Conservation (phyloP, 1,139 yeast species). For the Debaryomyces psychrophilus region DNA sequence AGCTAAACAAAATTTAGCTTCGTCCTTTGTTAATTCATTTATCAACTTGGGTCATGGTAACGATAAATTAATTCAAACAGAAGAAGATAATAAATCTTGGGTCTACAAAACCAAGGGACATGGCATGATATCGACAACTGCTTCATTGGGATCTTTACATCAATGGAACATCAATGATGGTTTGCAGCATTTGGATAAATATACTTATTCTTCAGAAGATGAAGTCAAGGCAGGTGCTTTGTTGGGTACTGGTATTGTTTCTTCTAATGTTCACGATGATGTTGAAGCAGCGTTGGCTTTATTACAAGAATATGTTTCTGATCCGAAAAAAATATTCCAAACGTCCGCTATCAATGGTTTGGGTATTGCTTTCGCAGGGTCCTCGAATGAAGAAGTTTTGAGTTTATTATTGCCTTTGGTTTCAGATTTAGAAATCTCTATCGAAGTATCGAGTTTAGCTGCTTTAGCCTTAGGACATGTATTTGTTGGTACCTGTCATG, state of each 20-base stretch:
- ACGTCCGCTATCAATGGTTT: slow-evolving; percentile 87
- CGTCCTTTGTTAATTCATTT: slow-evolving; percentile 90
- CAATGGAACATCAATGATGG: slow-evolving; percentile 95
- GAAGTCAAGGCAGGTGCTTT: slow-evolving; percentile 96
- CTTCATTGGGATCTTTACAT: slow-evolving; percentile 85
- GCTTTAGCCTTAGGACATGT: slow-evolving; percentile 93
- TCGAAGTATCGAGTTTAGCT: slow-evolving; percentile 84
- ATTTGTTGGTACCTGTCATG: slow-evolving; percentile 94
- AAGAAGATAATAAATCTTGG: slow-evolving; percentile 77
- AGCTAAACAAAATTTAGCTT: slow-evolving; percentile 95
- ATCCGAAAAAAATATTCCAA: slow-evolving; percentile 56
- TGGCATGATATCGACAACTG: slow-evolving; percentile 94
- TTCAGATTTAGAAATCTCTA: slow-evolving; percentile 71
- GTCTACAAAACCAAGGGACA: slow-evolving; percentile 89
- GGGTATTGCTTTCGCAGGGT: slow-evolving; percentile 95
- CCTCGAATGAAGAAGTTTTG: slow-evolving; percentile 82
- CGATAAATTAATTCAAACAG: slow-evolving; percentile 78
- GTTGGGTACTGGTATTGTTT: slow-evolving; percentile 93
- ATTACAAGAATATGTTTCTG: slow-evolving; percentile 74
- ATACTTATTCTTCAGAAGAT: slow-evolving; percentile 80
- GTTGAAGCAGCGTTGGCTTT: slow-evolving; percentile 90
- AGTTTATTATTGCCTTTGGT: slow-evolving; percentile 82
- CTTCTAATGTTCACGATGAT: slow-evolving; percentile 93
- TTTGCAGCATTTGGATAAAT: slow-evolving; percentile 85
- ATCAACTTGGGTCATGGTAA: slow-evolving; percentile 88